These are phyloP conservation scores for Phytophthora europaea DNA, from an alignment of 352 stramenopile genomes.

Conservation along the genomic window DNA sequence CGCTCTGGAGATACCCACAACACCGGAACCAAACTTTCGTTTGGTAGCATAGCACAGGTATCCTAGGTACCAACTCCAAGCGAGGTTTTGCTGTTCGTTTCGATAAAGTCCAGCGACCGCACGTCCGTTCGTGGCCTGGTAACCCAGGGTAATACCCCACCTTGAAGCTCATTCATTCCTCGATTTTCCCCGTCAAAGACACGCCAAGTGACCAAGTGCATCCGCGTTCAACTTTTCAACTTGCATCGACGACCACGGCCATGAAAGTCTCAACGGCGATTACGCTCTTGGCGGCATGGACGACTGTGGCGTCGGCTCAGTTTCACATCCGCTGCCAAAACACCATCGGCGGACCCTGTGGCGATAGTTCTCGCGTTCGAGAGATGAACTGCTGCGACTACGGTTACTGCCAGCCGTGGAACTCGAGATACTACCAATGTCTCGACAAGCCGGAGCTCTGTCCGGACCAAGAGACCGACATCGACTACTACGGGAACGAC, in stretches of 20 bases:
- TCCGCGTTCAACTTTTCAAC: background rate
- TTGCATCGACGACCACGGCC: constrained; percentile 12
- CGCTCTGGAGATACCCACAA: constrained; percentile 5
- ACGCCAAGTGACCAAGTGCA: constrained; percentile 15
- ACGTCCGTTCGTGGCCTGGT: constrained; percentile 1
- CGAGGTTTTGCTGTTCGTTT: constrained; percentile 34
- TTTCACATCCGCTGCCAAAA: constrained; percentile 58
- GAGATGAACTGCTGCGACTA: constrained; percentile 49
- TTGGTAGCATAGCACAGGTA: background rate
- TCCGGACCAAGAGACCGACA: constrained; percentile 57
- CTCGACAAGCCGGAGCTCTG: constrained; percentile 51
- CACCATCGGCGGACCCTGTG: constrained; percentile 49
- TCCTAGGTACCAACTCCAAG: constrained; percentile 12
- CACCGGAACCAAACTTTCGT: constrained; percentile 9
- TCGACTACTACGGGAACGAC: constrained; percentile 66
- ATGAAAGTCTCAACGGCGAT: constrained; percentile 24
- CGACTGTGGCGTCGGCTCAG: constrained; percentile 34
- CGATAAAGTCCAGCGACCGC: constrained; percentile 19
- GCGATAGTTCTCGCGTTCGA: constrained; percentile 43
- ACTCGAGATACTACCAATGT: constrained; percentile 72
- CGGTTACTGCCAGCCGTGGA: constrained; percentile 76
- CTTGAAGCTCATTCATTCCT: constrained; percentile 9
- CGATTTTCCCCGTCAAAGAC: constrained; percentile 25
- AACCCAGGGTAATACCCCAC: background rate
- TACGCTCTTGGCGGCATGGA: constrained; percentile 13